These are phyloP conservation scores for Pseudocercospora eumusae DNA, from an alignment of 2,329 filamentous ascomycete species.

Conservation along the genomic window DNA sequence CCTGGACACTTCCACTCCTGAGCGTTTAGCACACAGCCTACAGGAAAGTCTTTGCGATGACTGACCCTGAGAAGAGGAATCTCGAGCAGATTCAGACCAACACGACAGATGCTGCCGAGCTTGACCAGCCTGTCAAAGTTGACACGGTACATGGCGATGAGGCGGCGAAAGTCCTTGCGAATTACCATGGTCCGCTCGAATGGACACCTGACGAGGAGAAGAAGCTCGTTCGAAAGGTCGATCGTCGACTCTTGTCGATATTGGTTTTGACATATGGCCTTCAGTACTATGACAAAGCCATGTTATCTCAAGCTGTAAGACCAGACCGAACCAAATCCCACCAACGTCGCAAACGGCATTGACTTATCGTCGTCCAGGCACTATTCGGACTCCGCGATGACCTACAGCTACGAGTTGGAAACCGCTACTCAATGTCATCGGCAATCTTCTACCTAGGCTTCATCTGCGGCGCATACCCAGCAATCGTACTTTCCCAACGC, in stretches of 20 bases:
- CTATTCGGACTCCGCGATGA: slow-evolving; percentile 48
- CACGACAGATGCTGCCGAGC: slow-evolving; percentile 8
- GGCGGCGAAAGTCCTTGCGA: slow-evolving; percentile 15
- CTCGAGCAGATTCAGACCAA: slow-evolving; percentile 15
- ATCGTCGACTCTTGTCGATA: slow-evolving; percentile 50
- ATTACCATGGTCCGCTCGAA: slow-evolving; percentile 6
- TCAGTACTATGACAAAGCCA: slow-evolving; percentile 56
- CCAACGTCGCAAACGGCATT: not conserved
- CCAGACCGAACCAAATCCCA: too few relatives aligned
- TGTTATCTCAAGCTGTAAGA: slow-evolving; percentile 55
- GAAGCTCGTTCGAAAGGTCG: slow-evolving; percentile 46
- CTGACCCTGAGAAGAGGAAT: not conserved
- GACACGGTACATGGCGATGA: slow-evolving; percentile 19
- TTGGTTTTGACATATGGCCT: slow-evolving; percentile 51
- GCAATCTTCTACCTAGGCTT: slow-evolving; percentile 55
- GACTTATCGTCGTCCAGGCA: slow-evolving; percentile 32
- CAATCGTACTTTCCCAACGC: slow-evolving; percentile 47
- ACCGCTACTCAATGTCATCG: slow-evolving; percentile 49
- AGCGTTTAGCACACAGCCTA: not conserved
- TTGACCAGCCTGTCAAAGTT: slow-evolving; percentile 13
- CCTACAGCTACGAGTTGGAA: slow-evolving; percentile 44
- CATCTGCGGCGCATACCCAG: slow-evolving; percentile 52
- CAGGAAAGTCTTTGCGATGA: not conserved
- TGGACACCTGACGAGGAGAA: slow-evolving; percentile 51
- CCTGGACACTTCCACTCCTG: not conserved